Percentiles rank a stretch among this genome's conserved stretches.
Evolutionary conservation across 495 filamentous ascomycete species (phyloP).

Genomic region (Clohesyomyces aquaticus): DNA sequence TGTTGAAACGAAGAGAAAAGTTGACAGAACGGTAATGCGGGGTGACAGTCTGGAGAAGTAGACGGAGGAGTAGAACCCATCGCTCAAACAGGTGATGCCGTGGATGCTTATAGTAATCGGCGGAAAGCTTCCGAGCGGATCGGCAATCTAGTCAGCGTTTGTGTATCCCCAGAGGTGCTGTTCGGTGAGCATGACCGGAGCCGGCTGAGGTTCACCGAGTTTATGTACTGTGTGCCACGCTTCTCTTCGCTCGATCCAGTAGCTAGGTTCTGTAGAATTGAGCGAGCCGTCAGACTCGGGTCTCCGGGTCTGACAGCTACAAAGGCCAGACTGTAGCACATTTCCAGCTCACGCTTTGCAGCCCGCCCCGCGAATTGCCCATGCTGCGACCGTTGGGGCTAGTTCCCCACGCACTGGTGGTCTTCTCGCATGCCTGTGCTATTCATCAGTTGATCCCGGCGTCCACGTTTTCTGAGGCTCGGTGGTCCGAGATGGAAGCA

Average conservation of each 20-base stretch:
- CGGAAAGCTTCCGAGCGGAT: too few species aligned
- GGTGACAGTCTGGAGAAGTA: background rate
- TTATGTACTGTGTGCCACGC: slow-evolving; percentile 21
- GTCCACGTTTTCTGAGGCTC: background rate
- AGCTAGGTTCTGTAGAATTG: slow-evolving; percentile 2
- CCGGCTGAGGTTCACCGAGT: slow-evolving; percentile 20
- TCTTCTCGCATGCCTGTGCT: slow-evolving; percentile 27
- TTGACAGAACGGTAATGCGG: slow-evolving; percentile 7
- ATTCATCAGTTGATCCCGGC: slow-evolving; percentile 10
- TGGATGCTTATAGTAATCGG: too few species aligned
- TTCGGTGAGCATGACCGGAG: background rate
- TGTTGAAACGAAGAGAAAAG: too few species aligned
- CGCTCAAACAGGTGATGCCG: background rate
- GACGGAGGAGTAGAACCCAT: background rate
- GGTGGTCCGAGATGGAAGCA: background rate
- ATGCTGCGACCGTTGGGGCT: too few species aligned
- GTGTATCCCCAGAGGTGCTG: background rate
- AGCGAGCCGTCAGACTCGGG: slow-evolving; percentile 32
- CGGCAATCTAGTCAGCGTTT: too few species aligned
- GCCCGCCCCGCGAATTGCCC: too few species aligned
- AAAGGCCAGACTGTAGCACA: too few species aligned
- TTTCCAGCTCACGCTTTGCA: too few species aligned
- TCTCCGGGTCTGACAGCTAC: too few species aligned
- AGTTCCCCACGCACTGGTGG: slow-evolving; percentile 12
- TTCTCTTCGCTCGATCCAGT: slow-evolving; percentile 13